Evolutionary conservation across 2,329 filamentous ascomycete species (phyloP).

Genomic region (Monosporascus sp.): DNA sequence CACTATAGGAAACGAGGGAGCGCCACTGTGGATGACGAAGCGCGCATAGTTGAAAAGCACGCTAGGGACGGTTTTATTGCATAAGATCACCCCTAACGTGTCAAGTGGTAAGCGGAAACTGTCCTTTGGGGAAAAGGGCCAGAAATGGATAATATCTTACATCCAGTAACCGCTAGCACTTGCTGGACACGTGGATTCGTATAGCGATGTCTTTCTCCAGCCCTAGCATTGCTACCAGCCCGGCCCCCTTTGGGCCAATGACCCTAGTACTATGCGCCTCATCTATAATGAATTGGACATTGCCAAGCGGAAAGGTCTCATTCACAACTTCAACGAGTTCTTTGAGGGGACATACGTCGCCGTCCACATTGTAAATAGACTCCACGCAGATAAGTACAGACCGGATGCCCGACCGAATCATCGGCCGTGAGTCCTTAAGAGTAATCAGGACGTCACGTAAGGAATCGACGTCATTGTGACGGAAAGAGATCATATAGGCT

Average conservation of each 20-base stretch:
- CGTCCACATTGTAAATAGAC: slow-evolving; percentile 42
- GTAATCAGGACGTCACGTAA: slow-evolving; percentile 31
- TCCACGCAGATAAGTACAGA: slow-evolving; percentile 37
- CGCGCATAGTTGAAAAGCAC: too few relatives aligned
- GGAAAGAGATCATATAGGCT: slow-evolving; percentile 35
- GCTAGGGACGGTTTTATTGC: too few relatives aligned
- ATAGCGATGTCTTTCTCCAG: slow-evolving; percentile 45
- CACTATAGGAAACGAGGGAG: too few relatives aligned
- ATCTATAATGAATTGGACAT: slow-evolving; percentile 47
- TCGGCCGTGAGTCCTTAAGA: slow-evolving; percentile 24
- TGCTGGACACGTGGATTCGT: slow-evolving; percentile 47
- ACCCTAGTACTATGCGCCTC: slow-evolving; percentile 51
- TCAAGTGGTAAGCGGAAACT: too few relatives aligned
- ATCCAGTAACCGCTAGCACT: too few relatives aligned
- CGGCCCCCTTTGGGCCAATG: slow-evolving; percentile 42
- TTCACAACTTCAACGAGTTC: slow-evolving; percentile 32
- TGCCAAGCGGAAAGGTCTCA: slow-evolving; percentile 28
- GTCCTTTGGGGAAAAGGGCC: too few relatives aligned
- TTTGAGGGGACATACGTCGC: slow-evolving; percentile 35
- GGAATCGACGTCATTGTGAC: slow-evolving; percentile 36
- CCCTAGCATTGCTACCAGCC: slow-evolving; percentile 43
- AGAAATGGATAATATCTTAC: too few relatives aligned
- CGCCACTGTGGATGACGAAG: too few relatives aligned
- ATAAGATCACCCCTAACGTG: too few relatives aligned
- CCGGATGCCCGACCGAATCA: slow-evolving; percentile 20